phyloP scores from a whole-genome alignment of 768 basidiomycete genomes.

The Austroboletus festivus region DNA sequence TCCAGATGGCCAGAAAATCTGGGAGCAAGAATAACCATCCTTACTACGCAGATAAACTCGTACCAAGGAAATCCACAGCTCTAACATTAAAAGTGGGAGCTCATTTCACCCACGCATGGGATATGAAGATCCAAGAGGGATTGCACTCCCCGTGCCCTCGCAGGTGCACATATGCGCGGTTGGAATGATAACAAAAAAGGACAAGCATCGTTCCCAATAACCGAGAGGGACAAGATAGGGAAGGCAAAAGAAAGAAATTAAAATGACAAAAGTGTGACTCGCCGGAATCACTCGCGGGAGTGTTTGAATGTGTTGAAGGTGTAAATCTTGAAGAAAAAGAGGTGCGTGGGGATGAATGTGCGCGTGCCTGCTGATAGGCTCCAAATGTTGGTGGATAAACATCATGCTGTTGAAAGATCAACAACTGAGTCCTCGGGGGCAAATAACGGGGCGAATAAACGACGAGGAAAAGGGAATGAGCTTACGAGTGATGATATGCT shows the following conservation, averaged over 20 bases:
- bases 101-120: too few relatives aligned
- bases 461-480: constrained; percentile 6
- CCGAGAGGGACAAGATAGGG: background rate
- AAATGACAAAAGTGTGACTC: constrained; percentile 10
- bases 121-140: too few relatives aligned
- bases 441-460: too few relatives aligned
- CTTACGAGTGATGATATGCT: constrained; percentile 27
- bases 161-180: too few relatives aligned
- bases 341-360: constrained; percentile 19
- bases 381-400: background rate
- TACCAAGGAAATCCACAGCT: too few relatives aligned
- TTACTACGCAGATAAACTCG: too few relatives aligned
- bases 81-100: too few relatives aligned
- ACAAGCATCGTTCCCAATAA: too few relatives aligned
- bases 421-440: background rate
- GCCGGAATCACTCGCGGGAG: constrained; percentile 28
- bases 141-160: too few relatives aligned
- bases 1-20: background rate
- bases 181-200: too few relatives aligned
- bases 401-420: constrained; percentile 14
- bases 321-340: constrained; percentile 19
- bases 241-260: background rate
- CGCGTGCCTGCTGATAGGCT: constrained; percentile 6
- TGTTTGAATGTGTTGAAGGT: constrained; percentile 23
- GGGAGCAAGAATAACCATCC: too few relatives aligned